Evolutionary conservation across 2,329 filamentous ascomycete species (phyloP).

Genomic region (Pyrenophora seminiperda): DNA sequence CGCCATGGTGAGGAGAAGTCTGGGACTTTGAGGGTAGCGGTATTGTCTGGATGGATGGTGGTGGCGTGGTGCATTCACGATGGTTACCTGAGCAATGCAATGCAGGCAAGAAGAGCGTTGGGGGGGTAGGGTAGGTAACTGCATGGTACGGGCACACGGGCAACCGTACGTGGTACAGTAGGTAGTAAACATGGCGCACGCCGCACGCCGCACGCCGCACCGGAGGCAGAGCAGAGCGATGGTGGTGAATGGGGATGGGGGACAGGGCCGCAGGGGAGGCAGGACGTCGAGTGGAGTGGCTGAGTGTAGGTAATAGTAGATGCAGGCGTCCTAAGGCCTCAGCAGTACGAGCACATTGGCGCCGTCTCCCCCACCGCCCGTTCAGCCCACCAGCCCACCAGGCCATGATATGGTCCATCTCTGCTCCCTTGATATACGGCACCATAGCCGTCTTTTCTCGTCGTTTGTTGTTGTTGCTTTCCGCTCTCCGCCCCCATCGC

Average conservation of each 20-base stretch:
- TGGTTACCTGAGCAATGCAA: neutral
- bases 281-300: constrained; percentile 27
- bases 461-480: constrained; percentile 13
- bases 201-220: too few species aligned
- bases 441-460: neutral
- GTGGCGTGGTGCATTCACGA: neutral
- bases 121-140: neutral
- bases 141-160: neutral
- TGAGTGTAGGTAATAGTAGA: constrained; percentile 25
- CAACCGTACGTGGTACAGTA: too few species aligned
- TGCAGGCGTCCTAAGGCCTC: constrained; percentile 26
- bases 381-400: constrained; percentile 13
- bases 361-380: constrained; percentile 14
- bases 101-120: neutral
- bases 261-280: constrained; percentile 14
- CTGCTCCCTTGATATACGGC: constrained; percentile 1
- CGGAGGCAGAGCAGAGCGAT: too few species aligned
- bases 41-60: neutral
- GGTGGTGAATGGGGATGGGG: constrained; percentile 11
- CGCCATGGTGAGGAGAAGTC: too few species aligned
- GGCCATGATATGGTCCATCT: neutral
- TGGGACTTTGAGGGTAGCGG: too few species aligned
- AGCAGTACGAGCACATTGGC: constrained; percentile 23
- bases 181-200: too few species aligned
- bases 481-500: constrained; percentile 4